Evolutionary conservation across 2,329 filamentous ascomycete species (phyloP), one percentile per base, ranked within the genome.

Genomic region (Neofusicoccum ribis): DNA sequence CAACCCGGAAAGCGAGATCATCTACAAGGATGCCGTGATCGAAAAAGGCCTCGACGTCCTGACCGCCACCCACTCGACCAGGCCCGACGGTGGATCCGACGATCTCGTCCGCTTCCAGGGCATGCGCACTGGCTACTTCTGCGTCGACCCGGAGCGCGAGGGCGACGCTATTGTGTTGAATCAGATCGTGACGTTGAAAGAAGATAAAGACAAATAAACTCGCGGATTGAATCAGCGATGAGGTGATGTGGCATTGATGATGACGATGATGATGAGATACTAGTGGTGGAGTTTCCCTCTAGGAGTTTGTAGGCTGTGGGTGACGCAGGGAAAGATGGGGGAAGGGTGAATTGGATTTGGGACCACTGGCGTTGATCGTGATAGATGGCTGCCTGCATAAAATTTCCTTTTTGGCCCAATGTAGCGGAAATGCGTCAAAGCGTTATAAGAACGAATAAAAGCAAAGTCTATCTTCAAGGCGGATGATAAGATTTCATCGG

Each of bases 131-230:
- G 94, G 90, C 9, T 97, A 96, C 76, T 95, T 95, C 80, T 88
- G 88, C 82, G 83, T 96, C 76, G 93, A 97, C 75, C 92, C 96
- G 72, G 91, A 88, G 0, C 78, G 74, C 0, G 77, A 76, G 46
- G 86, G 87, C 37, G 91, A 92, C n/a, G 91, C 89, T 77, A 83
- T 96, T 69, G 86, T 98, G 54, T 80, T 98, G 36, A 98, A 98
- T 80, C 86, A 92, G 60, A 97, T 98, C 72, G 93, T 98, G 23
- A 91, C 90, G 54, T 79, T 97, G 73, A 96, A 96, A 82, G 93
- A 97, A 79, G 92, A 96, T 44, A 78, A 72, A 65, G 65, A 66
- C 37, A 72, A 72, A 67, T 64, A 47, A 41, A 20, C 14, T 7
- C 4, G 31, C 7, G 4, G 14, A n/a, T 5, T 56, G 6, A 17